Conservation (phyloP, 805 yeast genomes). For the Ogataea dorogensis region DNA sequence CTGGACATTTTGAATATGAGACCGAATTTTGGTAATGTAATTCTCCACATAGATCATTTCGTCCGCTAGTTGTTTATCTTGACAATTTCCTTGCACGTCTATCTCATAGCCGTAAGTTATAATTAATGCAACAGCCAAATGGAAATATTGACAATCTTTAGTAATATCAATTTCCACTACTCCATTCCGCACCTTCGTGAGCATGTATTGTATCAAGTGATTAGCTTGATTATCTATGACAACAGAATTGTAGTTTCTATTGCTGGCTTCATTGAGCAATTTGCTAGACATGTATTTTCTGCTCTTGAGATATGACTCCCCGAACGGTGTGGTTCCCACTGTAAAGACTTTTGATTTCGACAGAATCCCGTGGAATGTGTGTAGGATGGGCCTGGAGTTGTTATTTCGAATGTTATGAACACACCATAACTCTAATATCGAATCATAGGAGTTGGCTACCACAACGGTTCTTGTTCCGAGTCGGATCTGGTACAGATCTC, state of each 20-base stretch:
- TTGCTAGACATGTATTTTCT: constrained; percentile 47
- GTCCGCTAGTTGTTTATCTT: constrained; percentile 42
- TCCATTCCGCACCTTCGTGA: constrained; percentile 13
- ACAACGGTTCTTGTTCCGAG: constrained; percentile 57
- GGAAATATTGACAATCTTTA: constrained; percentile 46
- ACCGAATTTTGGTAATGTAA: constrained; percentile 53
- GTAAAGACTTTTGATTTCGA: constrained; percentile 57
- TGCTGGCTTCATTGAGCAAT: constrained; percentile 38
- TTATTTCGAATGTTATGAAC: constrained; percentile 44
- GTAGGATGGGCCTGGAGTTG: constrained; percentile 64
- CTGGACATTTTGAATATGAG: constrained; percentile 53
- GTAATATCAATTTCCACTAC: constrained; percentile 40
- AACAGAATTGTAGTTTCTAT: constrained; percentile 31
- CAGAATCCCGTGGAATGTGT: constrained; percentile 66
- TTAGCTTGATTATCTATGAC: constrained; percentile 43
- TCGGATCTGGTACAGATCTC: constrained; percentile 58
- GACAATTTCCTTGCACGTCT: constrained; percentile 39
- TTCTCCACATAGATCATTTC: constrained; percentile 57
- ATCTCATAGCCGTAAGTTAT: constrained; percentile 53
- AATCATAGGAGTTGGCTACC: constrained; percentile 63
- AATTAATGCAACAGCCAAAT: constrained; percentile 47
- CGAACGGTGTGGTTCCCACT: constrained; percentile 63
- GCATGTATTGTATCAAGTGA: constrained; percentile 18
- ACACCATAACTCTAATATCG: constrained; percentile 55
- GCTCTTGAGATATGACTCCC: constrained; percentile 44